These are phyloP conservation scores for Hippophae gyantsensis DNA, from an alignment of 306 rosid genomes.

Conservation along the genomic window DNA sequence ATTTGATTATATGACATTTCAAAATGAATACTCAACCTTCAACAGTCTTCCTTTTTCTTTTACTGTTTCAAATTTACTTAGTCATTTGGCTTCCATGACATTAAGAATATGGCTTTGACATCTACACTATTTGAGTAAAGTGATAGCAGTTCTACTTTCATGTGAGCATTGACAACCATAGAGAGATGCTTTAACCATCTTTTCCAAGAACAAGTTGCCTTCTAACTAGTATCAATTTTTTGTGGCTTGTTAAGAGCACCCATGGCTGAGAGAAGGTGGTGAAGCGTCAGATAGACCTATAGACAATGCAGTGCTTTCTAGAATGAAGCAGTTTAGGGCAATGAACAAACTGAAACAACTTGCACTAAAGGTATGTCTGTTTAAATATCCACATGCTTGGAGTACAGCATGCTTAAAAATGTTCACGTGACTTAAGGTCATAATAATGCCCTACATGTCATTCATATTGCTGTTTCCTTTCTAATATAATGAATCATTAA, in stretches of 20 bases:
- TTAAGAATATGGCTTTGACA: too few species aligned
- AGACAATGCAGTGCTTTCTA: slow-evolving; percentile 83
- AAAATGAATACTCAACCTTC: background rate
- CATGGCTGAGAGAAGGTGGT: slow-evolving; percentile 87
- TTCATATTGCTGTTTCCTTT: background rate
- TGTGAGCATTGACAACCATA: slow-evolving; percentile 2
- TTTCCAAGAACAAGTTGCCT: background rate
- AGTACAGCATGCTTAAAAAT: background rate
- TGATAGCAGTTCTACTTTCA: background rate
- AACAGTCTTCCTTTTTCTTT: background rate
- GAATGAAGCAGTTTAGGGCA: slow-evolving; percentile 94
- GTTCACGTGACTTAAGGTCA: background rate
- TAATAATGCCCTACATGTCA: background rate
- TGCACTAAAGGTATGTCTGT: slow-evolving; percentile 43
- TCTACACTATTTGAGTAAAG: background rate
- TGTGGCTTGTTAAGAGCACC: slow-evolving; percentile 57
- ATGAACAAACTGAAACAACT: slow-evolving; percentile 91
- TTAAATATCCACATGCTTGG: background rate
- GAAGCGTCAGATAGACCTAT: slow-evolving; percentile 86
- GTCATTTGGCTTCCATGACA: too few species aligned
- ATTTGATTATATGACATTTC: background rate
- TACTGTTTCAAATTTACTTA: too few species aligned
- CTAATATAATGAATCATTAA: slow-evolving; percentile 1
- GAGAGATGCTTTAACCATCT: background rate
- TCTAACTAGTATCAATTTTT: slow-evolving; percentile 22